Base-by-base conservation (phyloP, 371 early-diverging fungal genomes). In the Choanephora cucurbitarum region DNA sequence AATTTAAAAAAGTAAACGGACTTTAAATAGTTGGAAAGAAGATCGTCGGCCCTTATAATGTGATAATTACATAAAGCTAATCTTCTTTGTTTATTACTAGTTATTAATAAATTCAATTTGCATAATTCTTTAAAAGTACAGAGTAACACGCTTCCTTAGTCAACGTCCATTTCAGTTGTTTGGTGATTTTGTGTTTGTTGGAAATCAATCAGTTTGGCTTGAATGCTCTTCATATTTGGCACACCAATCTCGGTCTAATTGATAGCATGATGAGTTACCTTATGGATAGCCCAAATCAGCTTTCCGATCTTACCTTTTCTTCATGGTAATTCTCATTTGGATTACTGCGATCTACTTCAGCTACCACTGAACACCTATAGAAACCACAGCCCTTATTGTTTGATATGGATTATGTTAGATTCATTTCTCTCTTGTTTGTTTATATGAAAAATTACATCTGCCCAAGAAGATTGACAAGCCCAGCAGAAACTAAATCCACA, bases 401-500 rank as follows among this genome's bases (percentile, higher is more conserved):
- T 15, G 23, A n/a, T n/a, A n/a, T n/a, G n/a, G n/a, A n/a, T n/a
- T n/a, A n/a, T n/a, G n/a, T n/a, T n/a, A n/a, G n/a, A n/a, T n/a
- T n/a, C n/a, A n/a, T n/a, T n/a, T n/a, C n/a, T n/a, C n/a, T n/a
- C n/a, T n/a, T n/a, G n/a, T n/a, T n/a, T n/a, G n/a, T n/a, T n/a
- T n/a, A n/a, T n/a, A n/a, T n/a, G n/a, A n/a, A 17, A 33, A 32
- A 15, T n/a, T 57, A 69, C 73, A 43, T 74, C 71, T 17, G 75
- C 70, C 78, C 78, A 78, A 5, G 68, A 60, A 45, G 71, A 70
- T 19, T 60, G 44, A 48, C 78, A 78, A 10, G 69, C 55, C 91
- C 91, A 91, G 48, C 91, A 91, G 60, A 90, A 91, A 15, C 79
- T 65, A 66, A 79, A 73, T 1, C 89, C 90, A 64, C 91, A 91